Base-by-base conservation (phyloP, 179 eudicot species). In the Sideroxylon spinosum region DNA sequence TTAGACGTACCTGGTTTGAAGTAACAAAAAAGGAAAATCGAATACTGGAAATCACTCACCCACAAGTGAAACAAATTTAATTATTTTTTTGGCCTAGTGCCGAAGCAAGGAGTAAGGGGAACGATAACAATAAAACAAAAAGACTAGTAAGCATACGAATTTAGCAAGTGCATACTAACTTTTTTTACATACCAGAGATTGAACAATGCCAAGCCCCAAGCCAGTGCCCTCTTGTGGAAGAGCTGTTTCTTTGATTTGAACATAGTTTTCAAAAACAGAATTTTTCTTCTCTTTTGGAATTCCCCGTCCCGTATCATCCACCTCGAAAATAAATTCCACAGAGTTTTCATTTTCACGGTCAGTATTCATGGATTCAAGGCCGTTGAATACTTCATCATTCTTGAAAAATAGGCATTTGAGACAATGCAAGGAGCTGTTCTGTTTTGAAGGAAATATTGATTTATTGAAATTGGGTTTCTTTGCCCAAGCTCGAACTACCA, bases 161-260 rank as follows among this genome's bases (percentile, higher is more conserved):
- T 37, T 3, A 37, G 44, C 44, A 37, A 37, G 44, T 3, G 44
- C 44, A 37, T 37, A 37, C 44, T 37, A 37, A 37, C 0, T 37
- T 37, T 37, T 37, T 37, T 37, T 7, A 77, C 88, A 20, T 85
- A 95, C 98, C 95, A 93, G 84, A 70, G 98, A 89, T 79, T 93
- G 98, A 74, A 95, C 98, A 63, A 91, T 95, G 48, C 97, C 98
- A 25, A 95, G 94, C n/a, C 99, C 99, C 67, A 95, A 85, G 55
- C 99, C 99, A 13, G 98, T 93, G 81, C 99, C 99, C 84, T 83
- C 87, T 16, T 80, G 86, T 52, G 84, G 89, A 14, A 32, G 73
- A 32, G 87, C 86, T 19, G 85, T 85, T 61, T 89, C 97, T 74
- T 88, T 90, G 13, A 95, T 90, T 78, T 95, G 99, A 76, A 91